Evolutionary conservation across 352 stramenopile genomes (phyloP).

Genomic region (Peronosclerospora sorghi): DNA sequence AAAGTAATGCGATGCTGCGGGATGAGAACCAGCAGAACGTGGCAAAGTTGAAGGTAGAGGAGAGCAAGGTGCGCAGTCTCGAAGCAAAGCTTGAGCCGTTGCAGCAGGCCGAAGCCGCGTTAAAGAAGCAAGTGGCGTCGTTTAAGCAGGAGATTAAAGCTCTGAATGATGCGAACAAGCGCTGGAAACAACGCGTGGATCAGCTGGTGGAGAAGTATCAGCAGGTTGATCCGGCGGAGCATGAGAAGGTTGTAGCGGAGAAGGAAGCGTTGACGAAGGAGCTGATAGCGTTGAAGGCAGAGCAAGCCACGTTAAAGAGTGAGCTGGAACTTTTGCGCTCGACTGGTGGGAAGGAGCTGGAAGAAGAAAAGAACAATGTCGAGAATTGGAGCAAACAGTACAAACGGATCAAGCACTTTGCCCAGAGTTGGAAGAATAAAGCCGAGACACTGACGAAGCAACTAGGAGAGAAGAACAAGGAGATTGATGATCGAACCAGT

Average conservation of each 20-base stretch:
- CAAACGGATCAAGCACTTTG: conserved; percentile 67
- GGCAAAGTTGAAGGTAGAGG: conserved; percentile 37
- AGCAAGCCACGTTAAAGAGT: conserved; percentile 24
- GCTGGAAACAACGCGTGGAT: conserved; percentile 70
- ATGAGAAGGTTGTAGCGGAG: conserved; percentile 58
- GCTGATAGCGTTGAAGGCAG: conserved; percentile 32
- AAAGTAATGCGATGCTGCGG: conserved; percentile 70
- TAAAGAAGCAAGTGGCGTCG: conserved; percentile 40
- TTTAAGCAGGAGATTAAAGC: conserved; percentile 53
- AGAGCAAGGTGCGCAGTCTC: conserved; percentile 32
- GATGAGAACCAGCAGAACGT: conserved; percentile 59
- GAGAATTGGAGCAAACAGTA: conserved; percentile 71
- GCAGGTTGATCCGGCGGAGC: conserved; percentile 59
- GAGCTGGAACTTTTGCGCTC: conserved; percentile 42
- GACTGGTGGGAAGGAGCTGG: conserved; percentile 31
- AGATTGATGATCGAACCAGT: conserved; percentile 34
- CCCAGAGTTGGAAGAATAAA: conserved; percentile 78
- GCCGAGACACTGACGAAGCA: conserved; percentile 52
- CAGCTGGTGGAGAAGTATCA: conserved; percentile 80
- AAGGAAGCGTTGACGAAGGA: no score
- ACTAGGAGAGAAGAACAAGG: conserved; percentile 58
- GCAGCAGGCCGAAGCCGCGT: conserved; percentile 25
- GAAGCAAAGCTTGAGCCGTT: conserved; percentile 46
- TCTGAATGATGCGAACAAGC: conserved; percentile 50
- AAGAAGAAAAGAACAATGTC: conserved; percentile 55